Percentiles rank a stretch among this genome's conserved stretches.
Evolutionary conservation across 129 eudicot genomes (phyloP).

Genomic region (Glebionis coronaria): DNA sequence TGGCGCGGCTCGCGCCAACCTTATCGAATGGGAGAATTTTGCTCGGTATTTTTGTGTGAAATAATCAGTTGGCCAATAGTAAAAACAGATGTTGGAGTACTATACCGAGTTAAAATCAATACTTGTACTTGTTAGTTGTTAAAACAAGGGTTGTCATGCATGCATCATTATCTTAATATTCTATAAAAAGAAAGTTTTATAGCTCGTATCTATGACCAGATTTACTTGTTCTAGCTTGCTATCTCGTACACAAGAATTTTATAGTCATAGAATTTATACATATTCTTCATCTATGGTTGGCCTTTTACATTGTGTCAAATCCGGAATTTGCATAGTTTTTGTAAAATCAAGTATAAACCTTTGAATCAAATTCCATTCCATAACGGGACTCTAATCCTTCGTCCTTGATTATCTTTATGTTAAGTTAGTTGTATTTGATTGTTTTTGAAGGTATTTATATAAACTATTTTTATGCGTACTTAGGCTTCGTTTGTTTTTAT

Average conservation of each 20-base stretch:
- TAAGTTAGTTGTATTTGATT: too few relatives aligned
- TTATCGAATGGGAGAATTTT: too few relatives aligned
- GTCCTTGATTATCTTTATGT: conserved; percentile 5
- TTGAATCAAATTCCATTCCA: conserved; percentile 54
- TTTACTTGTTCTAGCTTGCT: conserved; percentile 21
- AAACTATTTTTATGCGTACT: too few relatives aligned
- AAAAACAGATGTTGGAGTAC: too few relatives aligned
- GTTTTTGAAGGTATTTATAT: too few relatives aligned
- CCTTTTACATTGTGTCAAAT: conserved; percentile 41
- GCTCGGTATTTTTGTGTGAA: too few relatives aligned
- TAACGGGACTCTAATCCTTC: conserved; percentile 25
- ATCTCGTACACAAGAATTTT: conserved; percentile 33
- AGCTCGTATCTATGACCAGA: conserved; percentile 8
- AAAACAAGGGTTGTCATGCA: not conserved
- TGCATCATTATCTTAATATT: not conserved
- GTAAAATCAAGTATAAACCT: conserved; percentile 31
- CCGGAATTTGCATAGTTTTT: conserved; percentile 43
- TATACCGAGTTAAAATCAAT: too few relatives aligned
- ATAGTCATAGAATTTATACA: conserved; percentile 32
- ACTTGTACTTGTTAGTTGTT: not conserved
- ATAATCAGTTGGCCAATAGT: too few relatives aligned
- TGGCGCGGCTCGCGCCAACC: too few relatives aligned
- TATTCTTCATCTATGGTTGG: conserved; percentile 48
- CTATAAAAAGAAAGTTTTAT: not conserved
- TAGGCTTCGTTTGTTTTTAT: too few relatives aligned